A percentile compares a stretch with the other conserved stretches of the same genome.
Conservation (phyloP, 352 stramenopile species). For the Globisporangium megalacanthum region DNA sequence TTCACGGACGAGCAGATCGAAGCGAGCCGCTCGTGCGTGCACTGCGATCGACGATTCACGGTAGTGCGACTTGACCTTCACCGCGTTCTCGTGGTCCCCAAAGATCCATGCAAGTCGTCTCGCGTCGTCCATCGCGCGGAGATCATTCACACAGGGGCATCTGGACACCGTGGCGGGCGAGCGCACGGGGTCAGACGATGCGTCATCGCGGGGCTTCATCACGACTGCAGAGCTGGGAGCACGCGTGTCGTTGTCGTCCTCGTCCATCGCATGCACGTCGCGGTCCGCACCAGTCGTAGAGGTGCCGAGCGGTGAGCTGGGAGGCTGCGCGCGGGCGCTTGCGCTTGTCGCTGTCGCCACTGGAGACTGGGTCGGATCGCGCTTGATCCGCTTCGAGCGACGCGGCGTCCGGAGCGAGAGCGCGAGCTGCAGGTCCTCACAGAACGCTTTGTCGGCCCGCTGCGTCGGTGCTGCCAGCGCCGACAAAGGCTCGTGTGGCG, state of each 20-base stretch:
- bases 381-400: conserved; percentile 8
- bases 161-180: not conserved
- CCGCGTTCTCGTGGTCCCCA: conserved; percentile 19
- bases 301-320: not conserved
- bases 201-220: conserved; percentile 1
- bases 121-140: not conserved
- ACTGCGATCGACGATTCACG: conserved; percentile 12
- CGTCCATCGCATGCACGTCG: not conserved
- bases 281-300: not conserved
- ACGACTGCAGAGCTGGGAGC: not conserved
- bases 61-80: conserved; percentile 22
- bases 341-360: not conserved
- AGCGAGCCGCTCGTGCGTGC: conserved; percentile 21
- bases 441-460: not conserved
- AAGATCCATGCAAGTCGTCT: conserved; percentile 20
- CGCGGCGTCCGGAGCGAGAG: conserved; percentile 4
- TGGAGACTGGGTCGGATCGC: conserved; percentile 5
- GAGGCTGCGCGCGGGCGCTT: not conserved
- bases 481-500: not conserved
- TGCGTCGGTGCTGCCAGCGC: not conserved
- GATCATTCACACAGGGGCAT: not conserved
- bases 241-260: not conserved
- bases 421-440: not conserved
- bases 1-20: conserved; percentile 27
- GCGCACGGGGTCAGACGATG: not conserved